phyloP scores from a whole-genome alignment of 306 rosid genomes.

The Quercus variabilis region DNA sequence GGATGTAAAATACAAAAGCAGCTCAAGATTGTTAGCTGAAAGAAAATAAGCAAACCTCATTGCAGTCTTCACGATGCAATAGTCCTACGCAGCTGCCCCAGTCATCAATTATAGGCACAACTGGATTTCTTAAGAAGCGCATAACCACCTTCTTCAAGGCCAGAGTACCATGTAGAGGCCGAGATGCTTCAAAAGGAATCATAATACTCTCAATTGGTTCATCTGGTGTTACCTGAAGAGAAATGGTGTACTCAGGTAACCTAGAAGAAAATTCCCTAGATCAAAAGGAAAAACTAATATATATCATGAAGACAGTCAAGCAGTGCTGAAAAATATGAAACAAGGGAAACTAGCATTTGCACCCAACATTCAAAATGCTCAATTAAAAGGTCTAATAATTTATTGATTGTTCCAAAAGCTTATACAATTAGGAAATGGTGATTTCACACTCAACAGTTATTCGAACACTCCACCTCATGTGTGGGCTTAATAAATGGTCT shows the following conservation, averaged over 20 bases:
- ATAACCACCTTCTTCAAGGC: conserved; percentile 47
- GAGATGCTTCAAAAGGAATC: conserved; percentile 65
- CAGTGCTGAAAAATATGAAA: not conserved
- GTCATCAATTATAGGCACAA: conserved; percentile 70
- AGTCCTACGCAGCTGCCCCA: conserved; percentile 79
- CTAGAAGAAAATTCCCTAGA: not conserved
- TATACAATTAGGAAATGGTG: too few species aligned
- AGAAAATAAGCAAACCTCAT: conserved; percentile 40
- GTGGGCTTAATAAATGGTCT: too few species aligned
- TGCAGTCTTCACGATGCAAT: conserved; percentile 73
- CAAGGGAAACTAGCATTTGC: not conserved
- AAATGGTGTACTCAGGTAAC: conserved; percentile 8
- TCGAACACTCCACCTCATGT: too few species aligned
- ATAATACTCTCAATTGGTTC: conserved; percentile 59
- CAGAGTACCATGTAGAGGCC: conserved; percentile 50
- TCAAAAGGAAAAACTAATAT: conserved; percentile 3
- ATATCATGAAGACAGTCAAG: not conserved
- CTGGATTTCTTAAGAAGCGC: conserved; percentile 57
- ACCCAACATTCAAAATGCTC: not conserved
- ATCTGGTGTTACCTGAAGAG: conserved; percentile 53
- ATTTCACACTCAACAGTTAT: too few species aligned
- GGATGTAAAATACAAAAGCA: not conserved
- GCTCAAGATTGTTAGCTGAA: not conserved
- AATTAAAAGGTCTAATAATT: not conserved
- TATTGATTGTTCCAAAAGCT: too few species aligned